Conservation (phyloP, 129 eudicot genomes). For the Solidago caesia region DNA sequence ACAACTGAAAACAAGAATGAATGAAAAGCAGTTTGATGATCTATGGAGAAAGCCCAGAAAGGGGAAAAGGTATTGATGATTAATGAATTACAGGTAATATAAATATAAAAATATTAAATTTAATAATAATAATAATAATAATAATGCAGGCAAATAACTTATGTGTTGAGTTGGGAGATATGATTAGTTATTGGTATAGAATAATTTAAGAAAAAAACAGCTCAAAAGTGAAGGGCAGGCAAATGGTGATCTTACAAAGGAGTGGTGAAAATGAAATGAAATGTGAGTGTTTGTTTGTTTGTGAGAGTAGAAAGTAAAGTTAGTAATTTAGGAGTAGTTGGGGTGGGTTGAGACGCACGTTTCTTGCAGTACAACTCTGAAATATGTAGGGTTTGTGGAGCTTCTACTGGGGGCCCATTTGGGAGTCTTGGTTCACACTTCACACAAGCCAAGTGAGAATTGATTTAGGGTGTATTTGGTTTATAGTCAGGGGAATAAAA, state of each 20-base stretch:
- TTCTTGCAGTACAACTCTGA: background rate
- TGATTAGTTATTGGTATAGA: background rate
- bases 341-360: constrained; percentile 14
- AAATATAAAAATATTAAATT: background rate
- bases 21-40: constrained; percentile 18
- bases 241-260: background rate
- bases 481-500: too few relatives aligned
- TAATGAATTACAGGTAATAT: constrained; percentile 29
- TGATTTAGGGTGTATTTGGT: too few relatives aligned
- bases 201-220: constrained; percentile 28
- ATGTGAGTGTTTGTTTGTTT: background rate
- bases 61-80: constrained; percentile 26
- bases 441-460: too few relatives aligned
- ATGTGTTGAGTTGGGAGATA: constrained; percentile 1
- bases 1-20: constrained; percentile 20
- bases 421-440: too few relatives aligned
- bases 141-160: background rate
- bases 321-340: too few relatives aligned
- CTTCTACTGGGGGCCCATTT: background rate
- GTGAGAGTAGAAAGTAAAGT: background rate
- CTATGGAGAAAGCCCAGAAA: constrained; percentile 12
- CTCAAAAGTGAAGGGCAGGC: constrained; percentile 30
- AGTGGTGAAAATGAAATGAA: background rate
- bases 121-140: background rate
- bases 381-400: background rate